Percentiles rank a stretch among this genome's conserved stretches.
phyloP scores from a whole-genome alignment of 2,329 filamentous ascomycete species.

The Sphaerulina musiva region DNA sequence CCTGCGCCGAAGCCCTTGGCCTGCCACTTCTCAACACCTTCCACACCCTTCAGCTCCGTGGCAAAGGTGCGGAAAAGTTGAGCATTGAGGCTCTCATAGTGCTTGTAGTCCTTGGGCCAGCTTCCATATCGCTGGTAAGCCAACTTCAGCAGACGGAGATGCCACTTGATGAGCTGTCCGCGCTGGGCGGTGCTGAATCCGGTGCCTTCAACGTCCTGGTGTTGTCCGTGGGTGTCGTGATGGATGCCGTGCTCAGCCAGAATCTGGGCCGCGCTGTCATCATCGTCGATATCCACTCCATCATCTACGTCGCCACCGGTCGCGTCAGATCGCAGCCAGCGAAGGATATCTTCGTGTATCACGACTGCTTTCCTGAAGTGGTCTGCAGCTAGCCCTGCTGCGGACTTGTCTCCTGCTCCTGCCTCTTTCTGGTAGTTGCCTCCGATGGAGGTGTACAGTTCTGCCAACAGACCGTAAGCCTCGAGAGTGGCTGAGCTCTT shows the following conservation, averaged over 20 bases:
- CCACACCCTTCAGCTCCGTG: conserved; percentile 37
- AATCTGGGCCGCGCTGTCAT: conserved; percentile 35
- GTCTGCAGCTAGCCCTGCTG: conserved; percentile 30
- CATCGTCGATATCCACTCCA: conserved; percentile 30
- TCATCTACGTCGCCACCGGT: conserved; percentile 27
- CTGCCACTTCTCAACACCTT: conserved; percentile 46
- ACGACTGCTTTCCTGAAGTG: conserved; percentile 38
- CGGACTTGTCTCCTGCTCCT: conserved; percentile 34
- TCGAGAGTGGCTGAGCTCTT: conserved; percentile 45
- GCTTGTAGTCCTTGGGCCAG: conserved; percentile 44
- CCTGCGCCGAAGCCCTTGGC: conserved; percentile 42
- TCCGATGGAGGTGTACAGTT: conserved; percentile 43
- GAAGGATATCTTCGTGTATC: conserved; percentile 31
- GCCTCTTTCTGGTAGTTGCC: conserved; percentile 36
- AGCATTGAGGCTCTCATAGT: conserved; percentile 45
- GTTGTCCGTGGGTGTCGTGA: conserved; percentile 21
- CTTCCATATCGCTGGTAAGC: conserved; percentile 40
- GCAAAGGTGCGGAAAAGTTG: conserved; percentile 40
- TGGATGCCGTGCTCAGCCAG: conserved; percentile 34
- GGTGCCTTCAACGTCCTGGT: conserved; percentile 21
- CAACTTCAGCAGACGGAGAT: conserved; percentile 35
- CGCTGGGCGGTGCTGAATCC: conserved; percentile 25
- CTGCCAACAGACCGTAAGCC: conserved; percentile 45
- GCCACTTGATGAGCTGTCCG: conserved; percentile 31
- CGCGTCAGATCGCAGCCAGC: conserved; percentile 25